These are phyloP conservation scores for Alternaria viburni DNA, from an alignment of 2,329 filamentous ascomycete genomes.

Conservation along the genomic window DNA sequence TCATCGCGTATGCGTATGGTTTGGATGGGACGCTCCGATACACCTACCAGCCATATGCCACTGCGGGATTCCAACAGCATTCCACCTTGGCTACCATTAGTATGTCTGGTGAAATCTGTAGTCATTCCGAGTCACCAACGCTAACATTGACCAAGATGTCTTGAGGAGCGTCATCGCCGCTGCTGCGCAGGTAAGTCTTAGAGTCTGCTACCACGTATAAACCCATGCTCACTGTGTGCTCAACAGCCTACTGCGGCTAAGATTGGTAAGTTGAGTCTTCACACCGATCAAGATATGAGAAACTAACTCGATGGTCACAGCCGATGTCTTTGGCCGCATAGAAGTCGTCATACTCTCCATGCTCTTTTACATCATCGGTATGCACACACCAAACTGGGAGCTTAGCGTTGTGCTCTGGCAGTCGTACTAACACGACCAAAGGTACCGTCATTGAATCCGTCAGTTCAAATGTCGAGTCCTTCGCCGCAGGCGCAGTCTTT, in stretches of 20 bases:
- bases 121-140: background rate
- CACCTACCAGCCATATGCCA: constrained; percentile 58
- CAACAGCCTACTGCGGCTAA: constrained; percentile 61
- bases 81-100: constrained; percentile 61
- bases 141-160: constrained; percentile 46
- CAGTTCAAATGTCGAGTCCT: constrained; percentile 57
- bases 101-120: background rate
- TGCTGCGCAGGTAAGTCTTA: constrained; percentile 50
- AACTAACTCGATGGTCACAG: background rate
- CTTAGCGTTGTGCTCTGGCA: background rate
- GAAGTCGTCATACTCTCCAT: constrained; percentile 64
- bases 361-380: constrained; percentile 59
- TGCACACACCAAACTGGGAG: background rate
- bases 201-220: background rate
- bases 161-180: constrained; percentile 65
- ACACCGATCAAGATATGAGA: background rate
- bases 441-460: constrained; percentile 63
- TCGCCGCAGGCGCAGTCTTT: constrained; percentile 54
- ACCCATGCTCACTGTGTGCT: background rate
- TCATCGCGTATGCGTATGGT: constrained; percentile 69
- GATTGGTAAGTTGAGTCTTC: constrained; percentile 49
- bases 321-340: constrained; percentile 66
- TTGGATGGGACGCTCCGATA: constrained; percentile 60
- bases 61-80: constrained; percentile 59
- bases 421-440: background rate